Conservation (phyloP, 768 basidiomycete species). For the Pleurotus citrinopileatus region DNA sequence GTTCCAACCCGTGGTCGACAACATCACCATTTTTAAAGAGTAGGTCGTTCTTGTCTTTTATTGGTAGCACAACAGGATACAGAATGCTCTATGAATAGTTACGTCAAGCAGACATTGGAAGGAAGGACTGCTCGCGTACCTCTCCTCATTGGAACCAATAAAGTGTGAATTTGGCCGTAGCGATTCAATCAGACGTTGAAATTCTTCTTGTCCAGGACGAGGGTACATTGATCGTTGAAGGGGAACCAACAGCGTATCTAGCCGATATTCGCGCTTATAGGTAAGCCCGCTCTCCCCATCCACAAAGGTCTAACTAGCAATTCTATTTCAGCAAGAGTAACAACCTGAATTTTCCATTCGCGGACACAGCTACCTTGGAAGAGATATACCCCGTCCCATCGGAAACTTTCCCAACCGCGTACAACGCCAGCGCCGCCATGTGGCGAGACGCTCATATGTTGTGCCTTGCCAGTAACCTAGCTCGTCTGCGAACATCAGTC, state of each 20-base stretch:
- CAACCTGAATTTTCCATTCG: slow-evolving; percentile 31
- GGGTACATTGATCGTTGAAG: slow-evolving; percentile 31
- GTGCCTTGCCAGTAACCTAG: slow-evolving; percentile 29
- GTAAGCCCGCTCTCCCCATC: too few species aligned
- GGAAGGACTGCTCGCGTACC: slow-evolving; percentile 29
- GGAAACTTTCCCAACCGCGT: slow-evolving; percentile 24
- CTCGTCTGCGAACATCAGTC: slow-evolving; percentile 18
- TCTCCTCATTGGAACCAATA: slow-evolving; percentile 29
- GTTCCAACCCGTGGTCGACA: slow-evolving; percentile 32
- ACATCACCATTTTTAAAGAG: slow-evolving; percentile 32
- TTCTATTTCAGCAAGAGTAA: slow-evolving; percentile 23
- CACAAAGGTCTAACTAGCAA: neutral
- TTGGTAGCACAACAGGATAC: too few species aligned
- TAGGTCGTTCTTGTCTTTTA: slow-evolving; percentile 10
- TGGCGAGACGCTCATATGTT: slow-evolving; percentile 34
- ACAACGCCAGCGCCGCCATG: slow-evolving; percentile 31
- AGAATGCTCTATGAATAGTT: slow-evolving; percentile 15
- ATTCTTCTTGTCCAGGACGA: slow-evolving; percentile 21
- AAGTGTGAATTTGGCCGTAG: slow-evolving; percentile 14
- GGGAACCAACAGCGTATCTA: slow-evolving; percentile 30
- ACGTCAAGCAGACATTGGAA: slow-evolving; percentile 24
- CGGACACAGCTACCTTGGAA: slow-evolving; percentile 20
- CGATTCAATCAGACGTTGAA: neutral
- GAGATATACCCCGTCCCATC: slow-evolving; percentile 27
- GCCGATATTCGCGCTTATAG: slow-evolving; percentile 25